phyloP scores from a whole-genome alignment of 2,329 filamentous ascomycete genomes.

The Phialemonium atrogriseum region DNA sequence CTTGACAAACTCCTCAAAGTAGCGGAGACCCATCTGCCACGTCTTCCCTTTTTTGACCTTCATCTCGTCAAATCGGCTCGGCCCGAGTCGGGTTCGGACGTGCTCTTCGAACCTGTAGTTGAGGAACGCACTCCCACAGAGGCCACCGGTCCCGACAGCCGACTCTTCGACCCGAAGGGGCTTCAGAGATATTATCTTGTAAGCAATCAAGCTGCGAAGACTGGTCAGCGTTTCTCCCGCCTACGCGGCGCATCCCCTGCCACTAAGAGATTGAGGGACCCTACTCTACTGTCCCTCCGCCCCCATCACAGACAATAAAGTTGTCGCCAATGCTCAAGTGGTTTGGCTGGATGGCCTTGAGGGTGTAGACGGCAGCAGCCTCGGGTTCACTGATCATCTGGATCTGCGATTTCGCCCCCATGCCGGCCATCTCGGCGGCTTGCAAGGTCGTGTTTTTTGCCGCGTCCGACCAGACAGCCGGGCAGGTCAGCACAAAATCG shows the following conservation, averaged over 20 bases:
- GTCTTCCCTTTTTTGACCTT: conserved; percentile 69
- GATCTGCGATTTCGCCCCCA: conserved; percentile 62
- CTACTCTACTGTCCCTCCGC: conserved; percentile 60
- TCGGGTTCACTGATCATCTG: conserved; percentile 78
- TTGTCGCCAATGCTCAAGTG: conserved; percentile 61
- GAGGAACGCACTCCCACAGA: conserved; percentile 71
- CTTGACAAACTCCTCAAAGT: conserved; percentile 81
- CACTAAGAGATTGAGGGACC: conserved; percentile 16
- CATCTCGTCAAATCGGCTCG: conserved; percentile 63
- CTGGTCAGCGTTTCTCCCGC: conserved; percentile 7
- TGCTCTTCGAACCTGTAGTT: conserved; percentile 78
- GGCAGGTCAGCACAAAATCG: conserved; percentile 73
- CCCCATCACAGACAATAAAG: conserved; percentile 55
- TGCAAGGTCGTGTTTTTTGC: conserved; percentile 78
- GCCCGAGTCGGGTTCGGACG: conserved; percentile 59
- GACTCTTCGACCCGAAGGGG: conserved; percentile 70
- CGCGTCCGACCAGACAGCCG: conserved; percentile 76
- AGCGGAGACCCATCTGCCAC: conserved; percentile 70
- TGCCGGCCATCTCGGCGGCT: conserved; percentile 69
- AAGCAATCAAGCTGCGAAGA: conserved; percentile 58
- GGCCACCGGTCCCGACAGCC: conserved; percentile 67
- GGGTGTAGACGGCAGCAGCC: conserved; percentile 70
- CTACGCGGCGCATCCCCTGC: neutral
- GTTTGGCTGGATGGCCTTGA: conserved; percentile 72
- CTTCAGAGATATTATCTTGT: conserved; percentile 66